Base-by-base conservation (phyloP, 352 stramenopile species). In the Vaucheria bursata region DNA sequence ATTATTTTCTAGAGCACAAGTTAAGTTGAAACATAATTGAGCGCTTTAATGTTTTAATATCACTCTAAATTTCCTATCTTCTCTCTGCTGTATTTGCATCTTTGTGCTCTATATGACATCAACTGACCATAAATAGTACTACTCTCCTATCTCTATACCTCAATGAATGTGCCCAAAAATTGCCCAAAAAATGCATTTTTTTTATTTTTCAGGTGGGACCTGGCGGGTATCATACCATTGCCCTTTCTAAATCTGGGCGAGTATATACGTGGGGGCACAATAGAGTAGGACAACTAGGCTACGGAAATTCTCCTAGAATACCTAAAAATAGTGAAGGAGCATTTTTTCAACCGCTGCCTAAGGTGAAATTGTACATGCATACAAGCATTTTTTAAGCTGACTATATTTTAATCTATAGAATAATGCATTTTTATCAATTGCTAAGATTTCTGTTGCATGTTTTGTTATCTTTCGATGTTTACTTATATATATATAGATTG, bases 251-350 rank as follows among this genome's bases (percentile, higher is more conserved):
- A 52, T n/a, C 75, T 71, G 74, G 74, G 53, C n/a, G 34, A 34
- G 75, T 85, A 25, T 85, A 85, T 66, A 83, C 81, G 45, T 85
- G 81, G 81, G 81, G 81, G 34, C 81, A 85, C 36, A 85, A 85
- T 40, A 49, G 53, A 2, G 49, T 84, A n/a, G 79, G 81, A 5
- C 82, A 86, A 77, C 79, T 86, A 25, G 82, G 82, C 39, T 79
- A 79, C 29, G 74, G 70, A 5, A 85, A 85, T 67, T 71, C 49
- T 25, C 59, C 75, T n/a, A 45, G 38, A 34, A 77, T 81, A 7
- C 70, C 75, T 0, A 66, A 49, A 33, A 85, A 85, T 40, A 68
- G 67, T 33, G 82, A 86, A 49, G 82, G 82, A 8, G 81, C 79
- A 25, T 79, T 71, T 37, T 86, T 85, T 53, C 34, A 80, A 7